Base-by-base conservation (phyloP, 2,329 filamentous ascomycete species). In the Podosphaera aphanis region DNA sequence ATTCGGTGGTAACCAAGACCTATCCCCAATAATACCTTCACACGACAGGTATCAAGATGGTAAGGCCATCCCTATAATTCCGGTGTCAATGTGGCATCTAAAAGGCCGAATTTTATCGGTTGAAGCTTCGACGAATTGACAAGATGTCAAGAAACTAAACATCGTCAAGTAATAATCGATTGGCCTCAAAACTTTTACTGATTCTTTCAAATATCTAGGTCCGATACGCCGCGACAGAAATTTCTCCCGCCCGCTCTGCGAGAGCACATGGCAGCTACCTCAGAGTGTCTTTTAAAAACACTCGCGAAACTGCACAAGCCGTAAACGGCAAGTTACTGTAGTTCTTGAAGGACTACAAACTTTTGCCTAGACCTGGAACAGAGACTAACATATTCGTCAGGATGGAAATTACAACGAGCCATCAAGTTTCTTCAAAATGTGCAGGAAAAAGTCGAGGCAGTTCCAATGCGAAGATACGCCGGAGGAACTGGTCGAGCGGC, bases 221-320 rank as follows among this genome's bases (percentile, higher is more conserved):
- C 74, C 84, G 86, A 70, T 94, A 94, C 85, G 84, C 84, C 69
- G 82, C 82, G 65, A 83, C 79, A 64, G 75, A 85, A 66, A 88
- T 92, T 66, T 73, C 80, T 62, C 70, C 78, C 67, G 74, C 79
- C 60, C 94, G 93, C 77, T 93, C 83, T 71, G 90, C 90, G 69
- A 84, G 88, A 73, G 82, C 88, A 65, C 86, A 90, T 70, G 90
- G 92, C 69, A 85, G 86, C 66, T 98, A 95, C 77, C 83, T 98
- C 62, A 85, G 90, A 66, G 88, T 95, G 61, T 93, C 83, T 61
- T 98, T 94, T 83, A 98, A 98, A 81, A 98, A 98, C 80, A 98
- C 90, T 66, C 85, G 90, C 64, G 92, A 98, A 76, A 94, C 88
- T 58, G 90, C 92, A 56, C 90, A 95, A 75, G 86, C 86, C 62